Evolutionary conservation across 495 filamentous ascomycete species (phyloP), one percentile per base, ranked within the genome.

Genomic region (Xylaria scruposa): DNA sequence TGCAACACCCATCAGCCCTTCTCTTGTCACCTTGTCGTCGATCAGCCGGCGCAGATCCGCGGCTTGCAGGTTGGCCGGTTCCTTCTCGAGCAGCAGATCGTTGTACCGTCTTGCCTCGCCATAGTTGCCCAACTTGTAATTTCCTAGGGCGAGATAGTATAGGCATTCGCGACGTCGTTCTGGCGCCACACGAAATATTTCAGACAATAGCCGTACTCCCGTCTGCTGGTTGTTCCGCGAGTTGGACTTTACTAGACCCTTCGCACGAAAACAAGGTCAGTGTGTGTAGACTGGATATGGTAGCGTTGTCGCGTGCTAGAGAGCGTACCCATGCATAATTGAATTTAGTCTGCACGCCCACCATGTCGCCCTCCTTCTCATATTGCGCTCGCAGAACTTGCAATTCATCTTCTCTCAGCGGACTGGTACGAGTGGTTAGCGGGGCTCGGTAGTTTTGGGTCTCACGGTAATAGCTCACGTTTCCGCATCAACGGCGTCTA

Each of bases 101-200:
- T 99, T 99, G 85, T 98, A 98, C 79, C 91, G 87, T 74, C 95
- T 87, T 54, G 96, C 95, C 79, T 99, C 95, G 36, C 90, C 94
- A 78, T 97, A 99, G 85, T 97, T 98, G 49, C 96, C 97, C 10
- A 99, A 90, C 84, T 97, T 97, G 90, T 94, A 99, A 84, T 99
- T 97, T 64, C 96, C 96, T 29, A 99, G 87, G 15, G 93, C 96
- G 15, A 99, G 88, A 81, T 99, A 99, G 85, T 97, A 99, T 38
- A 98, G 92, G 79, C 96, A 99, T 87, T 99, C 96, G 68, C 96
- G 91, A 70, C 97, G 91, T 70, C 96, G 92, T 76, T 98, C 96
- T 58, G 92, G 92, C 21, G 93, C 91, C 53, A 88, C 91, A 70
- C 95, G 93, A 87, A 98, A 98, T 84, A 99, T 98, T 72, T 99